Evolutionary conservation across 768 basidiomycete species (phyloP).

Genomic region (Termitomyces heimii): DNA sequence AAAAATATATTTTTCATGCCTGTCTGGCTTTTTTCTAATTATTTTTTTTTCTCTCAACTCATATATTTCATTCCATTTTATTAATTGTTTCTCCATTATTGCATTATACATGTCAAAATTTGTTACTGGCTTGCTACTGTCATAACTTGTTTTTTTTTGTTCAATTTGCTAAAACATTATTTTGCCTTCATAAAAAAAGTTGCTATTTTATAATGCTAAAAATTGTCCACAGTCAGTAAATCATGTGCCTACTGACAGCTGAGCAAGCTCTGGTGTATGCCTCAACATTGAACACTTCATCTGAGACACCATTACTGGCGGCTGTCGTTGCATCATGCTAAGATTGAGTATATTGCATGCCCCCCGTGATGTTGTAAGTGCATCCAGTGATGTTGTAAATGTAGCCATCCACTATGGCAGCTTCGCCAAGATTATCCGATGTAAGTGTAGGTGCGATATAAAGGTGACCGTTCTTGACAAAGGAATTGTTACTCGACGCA

Average conservation of each 20-base stretch:
- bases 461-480: constrained; percentile 66
- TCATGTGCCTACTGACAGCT: constrained; percentile 68
- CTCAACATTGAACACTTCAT: constrained; percentile 35
- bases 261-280: constrained; percentile 61
- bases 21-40: no score
- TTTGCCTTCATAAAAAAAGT: no score
- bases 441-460: constrained; percentile 89
- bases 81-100: no score
- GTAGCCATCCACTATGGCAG: constrained; percentile 59
- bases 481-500: constrained; percentile 63
- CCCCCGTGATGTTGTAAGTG: constrained; percentile 60
- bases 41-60: no score
- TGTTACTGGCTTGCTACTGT: no score
- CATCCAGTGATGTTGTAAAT: constrained; percentile 84
- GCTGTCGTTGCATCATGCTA: constrained; percentile 18
- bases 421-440: constrained; percentile 59
- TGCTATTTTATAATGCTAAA: no score
- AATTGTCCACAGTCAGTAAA: no score
- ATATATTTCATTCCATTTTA: no score
- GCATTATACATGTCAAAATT: no score
- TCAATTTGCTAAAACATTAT: no score
- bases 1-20: no score
- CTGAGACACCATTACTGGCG: constrained; percentile 27
- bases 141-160: no score
- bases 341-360: constrained; percentile 34